Evolutionary conservation across 2,329 filamentous ascomycete genomes (phyloP), one percentile per base, ranked within the genome.

Genomic region (Zymoseptoria pseudotritici): DNA sequence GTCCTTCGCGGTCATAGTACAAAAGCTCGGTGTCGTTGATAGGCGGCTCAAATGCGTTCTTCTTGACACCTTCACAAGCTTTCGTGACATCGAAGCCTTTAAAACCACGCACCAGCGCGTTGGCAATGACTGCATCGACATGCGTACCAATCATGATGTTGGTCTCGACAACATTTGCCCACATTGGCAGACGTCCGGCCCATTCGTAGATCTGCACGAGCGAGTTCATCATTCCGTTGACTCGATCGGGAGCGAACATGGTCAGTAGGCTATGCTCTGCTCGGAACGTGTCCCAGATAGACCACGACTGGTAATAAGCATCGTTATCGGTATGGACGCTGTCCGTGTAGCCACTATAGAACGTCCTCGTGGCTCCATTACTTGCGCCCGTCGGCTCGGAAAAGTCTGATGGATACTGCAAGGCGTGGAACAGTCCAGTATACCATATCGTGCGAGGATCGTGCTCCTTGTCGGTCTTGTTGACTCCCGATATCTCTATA

Each of bases 71-170:
- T 10, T 68, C 57, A 78, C 78, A 81, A 0, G 77, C 76, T 50
- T 75, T 76, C 3, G 59, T 49, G n/a, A 79, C 63, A 51, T 80
- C 70, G 52, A 80, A 80, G 17, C 67, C 71, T 1, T 66, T 69
- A 62, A 80, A 80, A 2, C 76, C 76, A 5, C 76, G 72, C 9
- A 71, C 67, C 0, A 80, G 69, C 0, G 78, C 78, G 58, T 80
- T 80, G n/a, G 79, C 76, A 2, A 81, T 67, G 1, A 81, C 76
- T 1, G 74, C 78, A 54, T 80, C 78, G 13, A 77, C 78, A 59
- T 80, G 78, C 0, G 78, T 80, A 1, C 77, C 77, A 42, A 80
- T 78, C 78, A 80, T 80, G 61, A 79, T 80, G 66, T 80, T 80
- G 1, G 77, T 80, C 62, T 80, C 78, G 4, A 80, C 71, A 60